These are phyloP conservation scores for Camellia granthamiana DNA, from an alignment of 148 eudicot genomes.

Conservation along the genomic window DNA sequence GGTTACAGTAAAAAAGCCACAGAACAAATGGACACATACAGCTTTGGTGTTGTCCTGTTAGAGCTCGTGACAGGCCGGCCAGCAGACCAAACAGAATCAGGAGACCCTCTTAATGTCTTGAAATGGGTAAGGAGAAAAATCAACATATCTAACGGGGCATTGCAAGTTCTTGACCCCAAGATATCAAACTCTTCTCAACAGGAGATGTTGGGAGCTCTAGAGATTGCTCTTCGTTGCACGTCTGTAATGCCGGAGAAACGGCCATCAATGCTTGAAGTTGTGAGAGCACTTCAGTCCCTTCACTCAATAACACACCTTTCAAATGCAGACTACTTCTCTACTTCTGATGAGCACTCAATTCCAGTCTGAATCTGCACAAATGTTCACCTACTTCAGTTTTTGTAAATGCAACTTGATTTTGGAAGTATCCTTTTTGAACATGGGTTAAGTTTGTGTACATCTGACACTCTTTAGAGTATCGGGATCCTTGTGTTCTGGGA, in stretches of 20 bases:
- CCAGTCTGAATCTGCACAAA: conserved; percentile 20
- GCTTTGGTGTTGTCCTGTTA: conserved; percentile 68
- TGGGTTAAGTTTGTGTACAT: no score
- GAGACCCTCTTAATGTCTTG: conserved; percentile 50
- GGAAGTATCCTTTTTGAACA: not conserved
- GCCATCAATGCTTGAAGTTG: conserved; percentile 68
- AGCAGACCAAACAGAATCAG: conserved; percentile 50
- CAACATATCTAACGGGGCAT: conserved; percentile 60
- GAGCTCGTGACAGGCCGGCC: conserved; percentile 81
- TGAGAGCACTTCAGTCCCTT: conserved; percentile 55
- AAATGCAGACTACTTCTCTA: conserved; percentile 21
- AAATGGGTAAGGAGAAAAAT: conserved; percentile 83
- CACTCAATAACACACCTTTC: conserved; percentile 32
- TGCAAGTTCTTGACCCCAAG: conserved; percentile 57
- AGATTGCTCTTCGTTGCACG: conserved; percentile 64
- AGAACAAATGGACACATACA: conserved; percentile 71
- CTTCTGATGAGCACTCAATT: conserved; percentile 18
- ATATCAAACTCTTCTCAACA: conserved; percentile 46
- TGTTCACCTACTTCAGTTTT: not conserved
- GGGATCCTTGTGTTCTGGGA: no score
- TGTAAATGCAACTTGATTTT: conserved; percentile 32
- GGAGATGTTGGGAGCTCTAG: conserved; percentile 59
- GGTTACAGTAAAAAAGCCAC: conserved; percentile 59
- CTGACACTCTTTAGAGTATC: no score
- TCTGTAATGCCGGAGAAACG: conserved; percentile 66